A percentile compares a stretch with the other conserved stretches of the same genome.
These are phyloP conservation scores for Barnettozyma populi DNA, from an alignment of 805 yeast species.

Conservation along the genomic window DNA sequence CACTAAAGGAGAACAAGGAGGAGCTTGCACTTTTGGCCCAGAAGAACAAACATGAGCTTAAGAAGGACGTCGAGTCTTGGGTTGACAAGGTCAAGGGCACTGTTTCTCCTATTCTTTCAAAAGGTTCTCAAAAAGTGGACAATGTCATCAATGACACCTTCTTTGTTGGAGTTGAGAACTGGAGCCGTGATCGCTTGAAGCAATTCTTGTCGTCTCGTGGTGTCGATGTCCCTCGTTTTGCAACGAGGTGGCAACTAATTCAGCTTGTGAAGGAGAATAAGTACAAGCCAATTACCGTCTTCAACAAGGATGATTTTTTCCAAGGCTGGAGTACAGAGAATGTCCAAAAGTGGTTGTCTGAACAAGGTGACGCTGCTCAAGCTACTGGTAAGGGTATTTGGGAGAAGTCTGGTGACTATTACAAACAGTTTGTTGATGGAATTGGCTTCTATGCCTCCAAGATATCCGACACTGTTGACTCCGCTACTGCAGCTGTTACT, in stretches of 20 bases:
- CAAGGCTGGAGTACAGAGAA: conserved; percentile 36
- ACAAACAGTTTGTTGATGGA: conserved; percentile 13
- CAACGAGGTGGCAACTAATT: conserved; percentile 36
- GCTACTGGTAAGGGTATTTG: conserved; percentile 19
- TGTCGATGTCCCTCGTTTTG: conserved; percentile 33
- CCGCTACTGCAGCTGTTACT: conserved; percentile 11
- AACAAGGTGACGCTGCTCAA: conserved; percentile 25
- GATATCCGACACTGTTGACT: conserved; percentile 13
- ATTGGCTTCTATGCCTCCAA: conserved; percentile 12
- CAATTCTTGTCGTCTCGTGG: conserved; percentile 37
- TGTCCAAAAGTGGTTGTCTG: conserved; percentile 35
- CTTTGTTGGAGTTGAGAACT: conserved; percentile 38
- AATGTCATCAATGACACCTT: conserved; percentile 40
- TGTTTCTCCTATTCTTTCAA: conserved; percentile 32
- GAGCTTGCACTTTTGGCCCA: conserved; percentile 32
- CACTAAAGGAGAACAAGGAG: conserved; percentile 30
- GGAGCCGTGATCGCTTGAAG: conserved; percentile 42
- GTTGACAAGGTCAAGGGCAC: conserved; percentile 23
- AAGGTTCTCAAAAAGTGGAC: conserved; percentile 28
- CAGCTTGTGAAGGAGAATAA: conserved; percentile 35
- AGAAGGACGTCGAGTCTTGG: conserved; percentile 37
- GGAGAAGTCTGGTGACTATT: conserved; percentile 22
- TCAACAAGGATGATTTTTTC: conserved; percentile 28
- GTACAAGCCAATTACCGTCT: conserved; percentile 30
- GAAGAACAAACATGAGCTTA: conserved; percentile 30